Evolutionary conservation across 495 filamentous ascomycete genomes (phyloP).

Genomic region (Xanthoparmelia taractica): DNA sequence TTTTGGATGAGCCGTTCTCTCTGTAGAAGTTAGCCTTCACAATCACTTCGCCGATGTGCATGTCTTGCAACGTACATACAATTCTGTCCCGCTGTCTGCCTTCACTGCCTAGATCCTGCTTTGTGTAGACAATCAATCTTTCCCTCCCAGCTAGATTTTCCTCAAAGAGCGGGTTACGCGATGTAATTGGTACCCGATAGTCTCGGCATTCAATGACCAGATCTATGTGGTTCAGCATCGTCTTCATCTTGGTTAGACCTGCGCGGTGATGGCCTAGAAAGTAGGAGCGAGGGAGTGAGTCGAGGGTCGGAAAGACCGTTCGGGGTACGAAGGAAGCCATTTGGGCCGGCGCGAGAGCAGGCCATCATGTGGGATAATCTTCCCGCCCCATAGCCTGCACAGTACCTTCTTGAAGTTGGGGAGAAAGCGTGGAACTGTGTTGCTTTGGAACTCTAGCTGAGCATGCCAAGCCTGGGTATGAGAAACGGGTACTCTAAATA

Average conservation of each 20-base stretch:
- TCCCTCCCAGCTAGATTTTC: constrained; percentile 57
- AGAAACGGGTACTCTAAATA: no score
- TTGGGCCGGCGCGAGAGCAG: not conserved
- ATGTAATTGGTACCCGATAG: constrained; percentile 79
- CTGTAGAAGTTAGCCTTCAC: constrained; percentile 1
- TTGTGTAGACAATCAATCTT: constrained; percentile 85
- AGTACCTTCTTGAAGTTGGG: not conserved
- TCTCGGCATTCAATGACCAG: constrained; percentile 94
- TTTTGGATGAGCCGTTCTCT: constrained; percentile 45
- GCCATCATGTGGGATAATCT: constrained; percentile 1
- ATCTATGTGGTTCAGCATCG: constrained; percentile 68
- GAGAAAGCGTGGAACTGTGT: not conserved
- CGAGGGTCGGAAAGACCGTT: constrained; percentile 54
- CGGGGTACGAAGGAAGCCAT: constrained; percentile 62
- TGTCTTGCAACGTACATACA: constrained; percentile 22
- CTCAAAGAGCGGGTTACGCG: constrained; percentile 87
- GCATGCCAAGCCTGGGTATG: no score
- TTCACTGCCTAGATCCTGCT: constrained; percentile 62
- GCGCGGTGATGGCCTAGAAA: constrained; percentile 91
- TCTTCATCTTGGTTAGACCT: constrained; percentile 80
- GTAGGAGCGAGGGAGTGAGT: constrained; percentile 79
- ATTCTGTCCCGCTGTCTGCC: constrained; percentile 24
- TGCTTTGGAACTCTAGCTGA: not conserved
- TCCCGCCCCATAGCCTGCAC: not conserved
- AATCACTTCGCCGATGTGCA: not conserved